Evolutionary conservation across 163 green algal genomes (phyloP), one percentile per base, ranked within the genome.

Genomic region (Coccomyxa subellipsoidea): DNA sequence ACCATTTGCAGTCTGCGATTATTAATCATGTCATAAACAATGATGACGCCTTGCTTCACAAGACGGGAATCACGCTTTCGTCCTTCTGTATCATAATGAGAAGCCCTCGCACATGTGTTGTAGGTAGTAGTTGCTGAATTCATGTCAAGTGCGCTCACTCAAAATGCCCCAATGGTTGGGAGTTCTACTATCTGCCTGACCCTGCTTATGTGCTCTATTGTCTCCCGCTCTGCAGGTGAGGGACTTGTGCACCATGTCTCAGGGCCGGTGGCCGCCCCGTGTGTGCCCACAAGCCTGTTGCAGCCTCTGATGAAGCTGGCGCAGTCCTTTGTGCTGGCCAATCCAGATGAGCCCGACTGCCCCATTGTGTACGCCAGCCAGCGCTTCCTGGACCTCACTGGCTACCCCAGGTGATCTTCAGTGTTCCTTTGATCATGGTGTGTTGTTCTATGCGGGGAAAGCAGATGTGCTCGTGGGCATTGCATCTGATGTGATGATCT

Each of bases 351-450:
- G 84, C 95, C 95, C 29, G 96, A 99, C 85, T 96, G 91, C 86
- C 96, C 96, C 79, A 98, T 99, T 69, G 93, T 98, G 39, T 98
- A 98, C 84, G 95, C 95, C 0, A 96, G 90, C 38, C 95, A 98
- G 76, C 90, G 89, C 2, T 99, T 99, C 85, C 90, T 98, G 80
- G 87, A 95, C 35, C 90, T 99, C 40, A 97, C 93, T 7, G 96
- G 92, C 15, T 99, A 96, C 89, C 88, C 76, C 8, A 85, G 81
- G 81, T 85, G 25, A 71, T 27, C 71, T 21, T n/a, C n/a, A n/a
- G n/a, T n/a, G n/a, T n/a, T n/a, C n/a, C n/a, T n/a, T n/a, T n/a
- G n/a, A n/a, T n/a, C n/a, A n/a, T n/a, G n/a, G n/a, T n/a, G n/a
- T n/a, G n/a, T n/a, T n/a, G n/a, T n/a, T n/a, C n/a, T n/a, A n/a